A percentile compares a stretch with the other conserved stretches of the same genome.
These are phyloP conservation scores for Carex littledalei DNA, from an alignment of 176 grass and related monocot species.

Conservation along the genomic window DNA sequence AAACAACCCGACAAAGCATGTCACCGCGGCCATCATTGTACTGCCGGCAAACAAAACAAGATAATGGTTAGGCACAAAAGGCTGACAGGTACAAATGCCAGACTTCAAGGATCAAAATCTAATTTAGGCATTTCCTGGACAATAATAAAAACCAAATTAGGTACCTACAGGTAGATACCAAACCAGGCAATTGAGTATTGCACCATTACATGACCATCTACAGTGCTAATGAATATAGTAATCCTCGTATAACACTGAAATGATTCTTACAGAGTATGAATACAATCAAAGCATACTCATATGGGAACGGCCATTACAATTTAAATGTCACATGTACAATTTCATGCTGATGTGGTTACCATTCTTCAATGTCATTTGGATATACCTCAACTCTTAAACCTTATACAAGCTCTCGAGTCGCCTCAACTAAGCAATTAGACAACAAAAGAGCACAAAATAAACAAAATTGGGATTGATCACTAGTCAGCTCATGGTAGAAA, in stretches of 20 bases:
- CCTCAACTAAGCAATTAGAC: neutral
- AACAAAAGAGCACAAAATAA: slow-evolving; percentile 15
- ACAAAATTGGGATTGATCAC: slow-evolving; percentile 1
- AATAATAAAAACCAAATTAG: neutral
- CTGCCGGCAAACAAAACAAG: slow-evolving; percentile 28
- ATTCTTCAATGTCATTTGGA: neutral
- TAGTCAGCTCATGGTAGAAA: neutral
- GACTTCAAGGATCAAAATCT: neutral
- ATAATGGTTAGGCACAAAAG: slow-evolving; percentile 2
- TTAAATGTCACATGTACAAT: neutral
- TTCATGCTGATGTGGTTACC: neutral
- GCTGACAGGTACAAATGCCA: neutral
- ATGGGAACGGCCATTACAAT: neutral
- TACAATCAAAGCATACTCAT: neutral
- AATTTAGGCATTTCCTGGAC: neutral
- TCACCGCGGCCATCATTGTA: slow-evolving; percentile 72
- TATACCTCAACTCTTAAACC: neutral
- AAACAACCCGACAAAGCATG: slow-evolving; percentile 81
- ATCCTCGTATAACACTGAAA: neutral
- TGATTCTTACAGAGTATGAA: too few relatives aligned
- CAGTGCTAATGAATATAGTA: neutral
- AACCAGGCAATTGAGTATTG: neutral
- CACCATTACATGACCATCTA: neutral
- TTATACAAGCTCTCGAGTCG: neutral
- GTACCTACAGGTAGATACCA: neutral